Base-by-base conservation (phyloP, 2,329 filamentous ascomycete species). In the Colletotrichum karsti region DNA sequence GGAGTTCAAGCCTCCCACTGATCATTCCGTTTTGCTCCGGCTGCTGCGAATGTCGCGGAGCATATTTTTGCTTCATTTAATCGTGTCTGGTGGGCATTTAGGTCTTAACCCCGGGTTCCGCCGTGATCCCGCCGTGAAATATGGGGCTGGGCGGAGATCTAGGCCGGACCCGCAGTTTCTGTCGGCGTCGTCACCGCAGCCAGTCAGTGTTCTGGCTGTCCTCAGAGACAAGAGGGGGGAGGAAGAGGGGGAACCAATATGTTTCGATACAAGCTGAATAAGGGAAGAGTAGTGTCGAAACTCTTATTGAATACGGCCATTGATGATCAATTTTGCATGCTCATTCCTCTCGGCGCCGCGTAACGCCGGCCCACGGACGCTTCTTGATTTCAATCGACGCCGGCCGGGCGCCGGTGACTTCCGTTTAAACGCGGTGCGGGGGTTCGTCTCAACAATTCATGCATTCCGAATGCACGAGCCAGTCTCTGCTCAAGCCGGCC, bases 1-100 rank as follows among this genome's bases (percentile, higher is more conserved):
- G 65, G 65, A 68, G 65, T 64, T 68, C 60, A 68, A 68, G 60
- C 65, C 60, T 68, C 65, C 65, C 65, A 59, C 65, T 68, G 65
- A 68, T 68, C 60, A 68, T 5, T 9, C 1, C 0, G 13, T 59
- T 59, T 65, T 53, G 53, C n/a, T 30, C 7, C 2, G 18, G n/a
- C n/a, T n/a, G n/a, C n/a, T 9, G 7, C 18, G 2, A 44, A 15
- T 30, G 15, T 2, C 2, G 13, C 12, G 5, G 3, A 15, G 0
- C 9, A 9, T 20, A 4, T 37, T 50, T 48, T 48, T 50, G 44
- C 42, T 8, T 20, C 7, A n/a, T 51, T 60, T 33, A 0, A 22
- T 12, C 7, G 22, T 26, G 6, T 30, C 20, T 5, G 42, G 12
- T 51, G 6, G 22, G 20, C 26, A 22, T 15, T 22, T 46, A 46